Conservation (phyloP, 2,329 filamentous ascomycete genomes). For the Pseudonectria buxi region DNA sequence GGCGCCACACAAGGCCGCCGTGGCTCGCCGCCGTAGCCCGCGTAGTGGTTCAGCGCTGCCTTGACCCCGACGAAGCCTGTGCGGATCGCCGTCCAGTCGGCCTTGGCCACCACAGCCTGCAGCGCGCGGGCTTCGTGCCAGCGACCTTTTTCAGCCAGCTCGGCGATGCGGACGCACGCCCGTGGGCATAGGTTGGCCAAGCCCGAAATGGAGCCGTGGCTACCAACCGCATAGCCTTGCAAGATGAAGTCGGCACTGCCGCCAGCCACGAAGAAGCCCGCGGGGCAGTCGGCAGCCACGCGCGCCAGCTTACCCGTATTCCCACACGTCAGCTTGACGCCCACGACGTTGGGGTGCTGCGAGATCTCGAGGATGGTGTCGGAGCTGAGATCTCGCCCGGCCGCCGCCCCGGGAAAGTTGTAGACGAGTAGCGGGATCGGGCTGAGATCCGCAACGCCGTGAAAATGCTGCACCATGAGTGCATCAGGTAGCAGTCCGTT, state of each 20-base stretch:
- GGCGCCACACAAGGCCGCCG: slow-evolving; percentile 32
- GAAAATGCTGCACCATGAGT: slow-evolving; percentile 51
- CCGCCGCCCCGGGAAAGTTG: slow-evolving; percentile 58
- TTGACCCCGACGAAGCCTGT: slow-evolving; percentile 45
- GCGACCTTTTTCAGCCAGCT: slow-evolving; percentile 26
- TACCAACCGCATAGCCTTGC: slow-evolving; percentile 32
- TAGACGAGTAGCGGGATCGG: slow-evolving; percentile 58
- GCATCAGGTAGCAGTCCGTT: slow-evolving; percentile 55
- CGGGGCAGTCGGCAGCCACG: slow-evolving; percentile 37
- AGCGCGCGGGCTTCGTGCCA: slow-evolving; percentile 29
- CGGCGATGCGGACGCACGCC: slow-evolving; percentile 29
- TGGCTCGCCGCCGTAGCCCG: slow-evolving; percentile 33
- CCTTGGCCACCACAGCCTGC: slow-evolving; percentile 36
- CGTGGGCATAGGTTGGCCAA: slow-evolving; percentile 33
- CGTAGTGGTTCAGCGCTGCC: slow-evolving; percentile 35
- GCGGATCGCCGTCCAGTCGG: slow-evolving; percentile 40
- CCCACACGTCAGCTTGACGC: slow-evolving; percentile 59
- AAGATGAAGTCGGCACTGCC: slow-evolving; percentile 38
- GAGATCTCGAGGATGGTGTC: slow-evolving; percentile 51
- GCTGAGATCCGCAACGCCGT: slow-evolving; percentile 51
- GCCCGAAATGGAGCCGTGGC: slow-evolving; percentile 35
- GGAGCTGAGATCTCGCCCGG: slow-evolving; percentile 54
- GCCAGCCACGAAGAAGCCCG: slow-evolving; percentile 28
- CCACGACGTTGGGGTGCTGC: slow-evolving; percentile 51
- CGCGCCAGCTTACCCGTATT: slow-evolving; percentile 56